These are phyloP conservation scores for Biancaea sappan DNA, from an alignment of 306 rosid species.

Conservation along the genomic window DNA sequence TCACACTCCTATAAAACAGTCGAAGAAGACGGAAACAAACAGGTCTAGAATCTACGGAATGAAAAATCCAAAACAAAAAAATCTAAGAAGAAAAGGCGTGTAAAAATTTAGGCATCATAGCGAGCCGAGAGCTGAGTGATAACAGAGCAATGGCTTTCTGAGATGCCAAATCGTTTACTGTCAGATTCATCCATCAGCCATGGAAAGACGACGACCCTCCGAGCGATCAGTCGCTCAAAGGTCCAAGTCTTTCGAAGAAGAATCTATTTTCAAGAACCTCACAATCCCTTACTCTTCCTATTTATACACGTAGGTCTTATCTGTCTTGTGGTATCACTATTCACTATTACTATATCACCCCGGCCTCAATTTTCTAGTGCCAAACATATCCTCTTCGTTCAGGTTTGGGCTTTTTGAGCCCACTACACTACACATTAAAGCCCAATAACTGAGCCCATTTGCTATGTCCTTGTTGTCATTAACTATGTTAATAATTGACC, in stretches of 20 bases:
- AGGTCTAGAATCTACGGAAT: not conserved
- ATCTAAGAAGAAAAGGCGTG: not conserved
- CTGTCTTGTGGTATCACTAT: not conserved
- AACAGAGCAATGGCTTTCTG: constrained; percentile 18
- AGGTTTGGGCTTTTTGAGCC: not conserved
- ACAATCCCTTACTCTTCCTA: not conserved
- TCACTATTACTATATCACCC: not conserved
- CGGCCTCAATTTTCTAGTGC: not conserved
- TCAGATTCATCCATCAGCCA: not conserved
- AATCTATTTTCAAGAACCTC: not conserved
- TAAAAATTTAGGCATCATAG: constrained; percentile 16
- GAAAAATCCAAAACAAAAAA: not conserved
- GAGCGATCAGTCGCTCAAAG: not conserved
- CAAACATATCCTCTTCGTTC: not conserved
- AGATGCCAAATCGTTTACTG: not conserved
- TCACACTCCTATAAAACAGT: too few relatives aligned
- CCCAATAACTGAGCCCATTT: not conserved
- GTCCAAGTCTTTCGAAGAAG: not conserved
- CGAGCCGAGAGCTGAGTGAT: constrained; percentile 11
- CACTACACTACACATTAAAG: not conserved
- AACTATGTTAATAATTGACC: too few relatives aligned
- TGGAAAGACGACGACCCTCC: not conserved
- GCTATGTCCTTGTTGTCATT: not conserved
- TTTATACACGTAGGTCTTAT: not conserved
- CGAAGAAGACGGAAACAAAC: not conserved